A percentile compares a stretch with the other conserved stretches of the same genome.
These are phyloP conservation scores for Thelephora terrestris DNA, from an alignment of 1,284 basidiomycete species.

Conservation along the genomic window DNA sequence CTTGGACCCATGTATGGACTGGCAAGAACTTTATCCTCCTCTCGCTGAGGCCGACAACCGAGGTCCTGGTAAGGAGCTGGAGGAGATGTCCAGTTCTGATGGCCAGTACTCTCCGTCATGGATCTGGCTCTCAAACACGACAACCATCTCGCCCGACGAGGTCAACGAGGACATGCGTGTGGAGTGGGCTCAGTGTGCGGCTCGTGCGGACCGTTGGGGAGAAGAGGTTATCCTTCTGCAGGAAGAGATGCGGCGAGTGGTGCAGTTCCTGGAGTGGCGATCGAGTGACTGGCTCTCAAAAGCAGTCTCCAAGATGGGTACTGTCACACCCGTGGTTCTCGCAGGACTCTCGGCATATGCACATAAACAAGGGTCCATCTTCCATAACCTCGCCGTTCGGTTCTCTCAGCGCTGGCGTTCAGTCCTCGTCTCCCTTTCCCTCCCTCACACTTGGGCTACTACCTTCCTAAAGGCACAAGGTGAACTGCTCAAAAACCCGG, in stretches of 20 bases:
- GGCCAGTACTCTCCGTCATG: background rate
- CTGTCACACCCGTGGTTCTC: too few species aligned
- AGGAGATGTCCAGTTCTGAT: background rate
- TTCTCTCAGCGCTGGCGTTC: background rate
- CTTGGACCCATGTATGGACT: background rate
- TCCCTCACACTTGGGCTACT: background rate
- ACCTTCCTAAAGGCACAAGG: too few species aligned
- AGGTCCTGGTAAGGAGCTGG: background rate
- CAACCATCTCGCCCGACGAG: too few species aligned
- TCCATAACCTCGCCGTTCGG: background rate
- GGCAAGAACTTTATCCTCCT: background rate
- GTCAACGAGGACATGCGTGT: too few species aligned
- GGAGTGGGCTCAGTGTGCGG: too few species aligned
- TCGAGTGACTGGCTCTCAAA: constrained; percentile 10
- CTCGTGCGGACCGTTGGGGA: constrained; percentile 20
- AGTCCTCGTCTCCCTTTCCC: background rate
- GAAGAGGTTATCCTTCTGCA: constrained; percentile 23
- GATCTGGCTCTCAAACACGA: too few species aligned
- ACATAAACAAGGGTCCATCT: background rate
- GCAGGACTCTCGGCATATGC: background rate
- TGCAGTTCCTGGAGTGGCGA: constrained; percentile 6
- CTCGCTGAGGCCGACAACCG: background rate
- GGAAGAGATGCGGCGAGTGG: constrained; percentile 23
- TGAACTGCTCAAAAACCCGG: too few species aligned
- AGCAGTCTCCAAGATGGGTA: too few species aligned